Evolutionary conservation across 2,329 filamentous ascomycete genomes (phyloP), one percentile per base, ranked within the genome.

Genomic region (Elsinoe australis): DNA sequence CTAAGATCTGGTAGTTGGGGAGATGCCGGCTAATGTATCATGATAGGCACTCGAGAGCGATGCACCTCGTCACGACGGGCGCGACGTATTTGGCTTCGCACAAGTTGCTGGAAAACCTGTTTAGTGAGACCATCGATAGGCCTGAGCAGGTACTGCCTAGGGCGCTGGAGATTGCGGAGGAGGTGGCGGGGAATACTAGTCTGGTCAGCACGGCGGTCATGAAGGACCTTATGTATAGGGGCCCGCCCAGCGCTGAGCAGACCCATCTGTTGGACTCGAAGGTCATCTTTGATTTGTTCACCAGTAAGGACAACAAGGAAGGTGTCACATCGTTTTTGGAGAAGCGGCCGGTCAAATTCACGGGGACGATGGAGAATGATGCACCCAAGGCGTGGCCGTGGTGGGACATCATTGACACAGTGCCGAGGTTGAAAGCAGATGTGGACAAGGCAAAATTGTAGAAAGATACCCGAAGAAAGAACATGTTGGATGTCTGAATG

Each of bases 251-350:
- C 17, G 75, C 83, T 0, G 85, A 89, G 66, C 81, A 72, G 42
- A 77, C 83, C 48, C 83, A 87, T 67, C 63, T 87, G 54, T 65
- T 88, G 22, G 84, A 89, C 65, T 79, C 75, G 54, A 72, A 69
- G 52, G 62, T 85, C n/a, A 70, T 84, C 49, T 75, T 74, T 57
- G 77, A 81, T 54, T 51, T 83, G 50, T 80, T 80, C 62, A 67
- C 65, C 7, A 75, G 64, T 51, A 76, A 73, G 54, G 83, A 87
- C 57, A 78, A 82, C 46, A 73, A 72, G 28, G 83, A 87, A 60
- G 83, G 82, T 2, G 76, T 85, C 5, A 59, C 71, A 47, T 79
- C 79, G n/a, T 87, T 87, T 61, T 63, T 85, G 59, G 70, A 85
- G 65, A 86, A 86, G 69, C 69, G 83, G 42, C 69, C 72, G 49